Evolutionary conservation across 768 basidiomycete genomes (phyloP).

Genomic region (Mycena vulgaris): DNA sequence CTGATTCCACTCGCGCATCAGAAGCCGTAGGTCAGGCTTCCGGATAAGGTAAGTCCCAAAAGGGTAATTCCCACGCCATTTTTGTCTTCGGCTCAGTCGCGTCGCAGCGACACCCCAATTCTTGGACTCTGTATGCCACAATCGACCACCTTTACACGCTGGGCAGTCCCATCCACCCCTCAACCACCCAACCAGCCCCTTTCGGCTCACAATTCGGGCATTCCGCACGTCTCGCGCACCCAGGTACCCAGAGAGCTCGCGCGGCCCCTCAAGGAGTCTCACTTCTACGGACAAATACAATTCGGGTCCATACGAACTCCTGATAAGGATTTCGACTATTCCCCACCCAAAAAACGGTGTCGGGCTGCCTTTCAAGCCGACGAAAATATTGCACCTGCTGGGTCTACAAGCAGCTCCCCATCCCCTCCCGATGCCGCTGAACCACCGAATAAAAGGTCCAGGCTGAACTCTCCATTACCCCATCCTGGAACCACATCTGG

Average conservation of each 20-base stretch:
- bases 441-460: not conserved
- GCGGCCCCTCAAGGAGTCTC: not conserved
- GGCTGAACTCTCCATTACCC: not conserved
- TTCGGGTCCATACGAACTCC: not conserved
- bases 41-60: slow-evolving; percentile 8
- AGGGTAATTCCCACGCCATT: not conserved
- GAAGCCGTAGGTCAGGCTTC: slow-evolving; percentile 4
- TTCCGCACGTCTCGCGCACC: not conserved
- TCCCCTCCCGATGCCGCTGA: not conserved
- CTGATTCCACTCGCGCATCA: slow-evolving; percentile 25
- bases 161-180: not conserved
- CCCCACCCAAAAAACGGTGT: not conserved
- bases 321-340: not conserved
- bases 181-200: not conserved
- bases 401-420: not conserved
- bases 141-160: not conserved
- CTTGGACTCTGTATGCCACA: not conserved
- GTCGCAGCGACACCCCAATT: not conserved
- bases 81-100: not conserved
- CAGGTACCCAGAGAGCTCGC: not conserved
- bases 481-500: not conserved
- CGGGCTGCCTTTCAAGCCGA: not conserved
- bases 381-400: not conserved
- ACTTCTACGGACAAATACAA: not conserved
- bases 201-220: not conserved